Evolutionary conservation across 1,139 yeast species (phyloP), one percentile per base, ranked within the genome.

Genomic region (Yamadazyma songkhlaensis): DNA sequence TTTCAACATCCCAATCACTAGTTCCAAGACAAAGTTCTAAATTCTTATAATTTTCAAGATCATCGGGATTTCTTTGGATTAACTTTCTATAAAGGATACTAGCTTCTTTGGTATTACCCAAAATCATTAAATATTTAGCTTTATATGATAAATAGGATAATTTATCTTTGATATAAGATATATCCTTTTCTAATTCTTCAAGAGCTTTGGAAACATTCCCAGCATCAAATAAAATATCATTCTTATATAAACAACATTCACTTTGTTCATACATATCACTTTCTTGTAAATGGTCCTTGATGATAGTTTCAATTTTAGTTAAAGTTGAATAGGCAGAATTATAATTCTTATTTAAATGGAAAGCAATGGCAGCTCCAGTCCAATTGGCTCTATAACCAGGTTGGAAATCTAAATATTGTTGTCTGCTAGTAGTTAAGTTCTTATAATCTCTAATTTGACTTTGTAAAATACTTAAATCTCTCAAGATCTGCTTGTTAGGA

Each of bases 301-400:
- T 79, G 26, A 88, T 67, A 13, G 74, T 79, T 54, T 89, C 96
- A 50, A 87, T 87, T 50, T 84, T 81, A 22, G 75, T 58, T 50
- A 90, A 72, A 3, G 94, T 84, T 38, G 77, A 74, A 42, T 83
- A 81, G 3, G 96, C 94, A 11, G 76, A 77, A 25, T 65, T 66
- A 53, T 71, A 75, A 53, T 90, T 88, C 21, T 77, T 74, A 53
- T 76, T 77, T 54, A 90, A 69, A 57, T 86, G 88, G 53, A 85
- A 88, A 0, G 97, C 96, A 29, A 87, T 72, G 0, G 96, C 97
- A 39, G 86, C 70, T 0, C 85, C 84, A 2, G 96, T 85, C 97
- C 97, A 94, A 54, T 88, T 84, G 48, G 94, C 92, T 47, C 97
- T 77, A 55, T 79, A 84, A 0, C 95, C 96, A 9, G 96, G 84